Percentiles rank a stretch among this genome's conserved stretches.
phyloP scores from a whole-genome alignment of 176 grass and related monocot species.

The Eremochloa ophiuroides region DNA sequence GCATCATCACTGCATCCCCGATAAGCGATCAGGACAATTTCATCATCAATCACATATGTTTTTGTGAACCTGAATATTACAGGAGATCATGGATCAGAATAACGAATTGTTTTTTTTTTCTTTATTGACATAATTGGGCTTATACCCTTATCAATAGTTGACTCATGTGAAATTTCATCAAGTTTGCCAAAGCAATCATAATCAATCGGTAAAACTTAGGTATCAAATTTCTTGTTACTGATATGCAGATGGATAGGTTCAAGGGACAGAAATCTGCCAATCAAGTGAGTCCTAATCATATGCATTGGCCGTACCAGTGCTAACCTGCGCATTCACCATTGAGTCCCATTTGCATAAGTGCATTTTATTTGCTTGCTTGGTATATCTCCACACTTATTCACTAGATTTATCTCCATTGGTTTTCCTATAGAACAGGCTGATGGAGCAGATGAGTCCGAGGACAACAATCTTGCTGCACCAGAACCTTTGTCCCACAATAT shows the following conservation, averaged over 20 bases:
- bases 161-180: not conserved
- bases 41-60: not conserved
- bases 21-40: not conserved
- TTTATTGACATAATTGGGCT: not conserved
- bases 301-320: not conserved
- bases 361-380: not conserved
- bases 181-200: not conserved
- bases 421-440: conserved; percentile 39
- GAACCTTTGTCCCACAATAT: not conserved
- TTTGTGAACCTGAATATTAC: not conserved
- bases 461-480: conserved; percentile 28
- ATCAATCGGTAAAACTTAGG: not conserved
- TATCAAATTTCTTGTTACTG: not conserved
- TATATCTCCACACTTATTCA: conserved; percentile 29
- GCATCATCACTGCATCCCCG: not conserved
- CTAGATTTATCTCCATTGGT: conserved; percentile 5
- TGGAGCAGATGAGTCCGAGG: conserved; percentile 39
- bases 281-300: conserved; percentile 22
- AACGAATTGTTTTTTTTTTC: not conserved
- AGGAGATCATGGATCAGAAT: not conserved
- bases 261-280: not conserved
- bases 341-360: not conserved
- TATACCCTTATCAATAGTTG: not conserved
- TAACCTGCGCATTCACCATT: not conserved
- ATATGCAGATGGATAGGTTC: conserved; percentile 30